Evolutionary conservation across 139 green algal species (phyloP).

Genomic region (Desmodesmus armatus): DNA sequence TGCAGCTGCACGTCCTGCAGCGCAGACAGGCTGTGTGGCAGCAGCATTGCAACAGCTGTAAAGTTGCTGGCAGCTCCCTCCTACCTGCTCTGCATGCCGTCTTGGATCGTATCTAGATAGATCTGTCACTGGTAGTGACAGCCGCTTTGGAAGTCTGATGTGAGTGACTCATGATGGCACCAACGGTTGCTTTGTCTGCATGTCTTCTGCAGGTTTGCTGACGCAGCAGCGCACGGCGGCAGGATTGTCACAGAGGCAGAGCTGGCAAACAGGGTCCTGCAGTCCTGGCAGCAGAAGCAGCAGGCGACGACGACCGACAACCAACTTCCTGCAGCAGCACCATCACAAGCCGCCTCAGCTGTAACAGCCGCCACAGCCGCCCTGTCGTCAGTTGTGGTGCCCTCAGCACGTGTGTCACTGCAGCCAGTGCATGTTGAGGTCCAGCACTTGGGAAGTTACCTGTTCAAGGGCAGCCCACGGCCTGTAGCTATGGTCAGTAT

Average conservation of each 20-base stretch:
- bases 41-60: too few relatives aligned
- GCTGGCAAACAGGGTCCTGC: conserved; percentile 4
- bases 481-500: neutral
- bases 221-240: conserved; percentile 35
- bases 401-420: neutral
- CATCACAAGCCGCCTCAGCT: neutral
- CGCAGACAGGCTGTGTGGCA: too few relatives aligned
- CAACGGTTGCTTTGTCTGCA: conserved; percentile 50
- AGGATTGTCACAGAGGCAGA: conserved; percentile 1
- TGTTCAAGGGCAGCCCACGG: neutral
- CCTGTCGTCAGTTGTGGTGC: neutral
- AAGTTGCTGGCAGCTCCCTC: neutral
- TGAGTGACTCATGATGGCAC: neutral
- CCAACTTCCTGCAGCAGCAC: neutral
- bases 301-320: neutral
- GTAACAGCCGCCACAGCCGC: neutral
- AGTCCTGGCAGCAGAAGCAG: conserved; percentile 11
- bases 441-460: neutral
- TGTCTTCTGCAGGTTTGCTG: conserved; percentile 33
- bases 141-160: neutral
- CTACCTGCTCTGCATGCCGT: neutral
- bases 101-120: neutral
- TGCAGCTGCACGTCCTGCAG: too few relatives aligned
- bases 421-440: neutral
- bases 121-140: neutral